These are phyloP conservation scores for Vigna hirtella DNA, from an alignment of 306 rosid species.

Conservation along the genomic window DNA sequence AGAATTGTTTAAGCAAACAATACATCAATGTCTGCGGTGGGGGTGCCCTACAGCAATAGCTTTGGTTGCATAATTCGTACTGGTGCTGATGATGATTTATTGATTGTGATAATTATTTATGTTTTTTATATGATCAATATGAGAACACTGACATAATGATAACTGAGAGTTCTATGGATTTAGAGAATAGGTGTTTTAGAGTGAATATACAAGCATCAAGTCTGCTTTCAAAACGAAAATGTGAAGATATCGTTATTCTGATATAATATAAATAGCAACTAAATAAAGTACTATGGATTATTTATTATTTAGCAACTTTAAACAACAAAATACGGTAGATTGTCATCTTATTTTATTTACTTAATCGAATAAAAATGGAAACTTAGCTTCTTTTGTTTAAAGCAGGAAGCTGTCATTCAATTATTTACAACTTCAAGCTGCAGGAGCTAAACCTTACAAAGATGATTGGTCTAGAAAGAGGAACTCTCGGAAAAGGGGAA, in stretches of 20 bases:
- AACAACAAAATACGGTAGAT: constrained; percentile 9
- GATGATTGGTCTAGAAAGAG: constrained; percentile 79
- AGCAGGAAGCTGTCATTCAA: constrained; percentile 92
- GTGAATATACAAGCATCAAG: constrained; percentile 7
- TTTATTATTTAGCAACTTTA: background rate
- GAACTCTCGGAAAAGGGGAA: constrained; percentile 62
- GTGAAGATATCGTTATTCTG: constrained; percentile 14
- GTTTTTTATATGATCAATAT: too few relatives aligned
- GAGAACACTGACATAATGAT: too few relatives aligned
- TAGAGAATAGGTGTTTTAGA: background rate
- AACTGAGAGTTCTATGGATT: too few relatives aligned
- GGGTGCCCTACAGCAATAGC: background rate
- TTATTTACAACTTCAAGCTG: constrained; percentile 81
- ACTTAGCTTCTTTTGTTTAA: constrained; percentile 45
- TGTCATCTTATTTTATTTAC: constrained; percentile 38
- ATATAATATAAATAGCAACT: background rate
- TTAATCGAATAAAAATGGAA: constrained; percentile 34
- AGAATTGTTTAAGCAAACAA: constrained; percentile 5
- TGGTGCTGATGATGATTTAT: constrained; percentile 14
- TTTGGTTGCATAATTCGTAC: constrained; percentile 16
- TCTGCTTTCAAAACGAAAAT: constrained; percentile 30
- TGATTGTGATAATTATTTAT: constrained; percentile 22
- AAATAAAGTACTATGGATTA: constrained; percentile 2
- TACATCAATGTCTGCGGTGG: constrained; percentile 3
- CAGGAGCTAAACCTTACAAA: constrained; percentile 65